Evolutionary conservation across 2,329 filamentous ascomycete species (phyloP), one percentile per base, ranked within the genome.

Genomic region (Lachnellula occidentalis): DNA sequence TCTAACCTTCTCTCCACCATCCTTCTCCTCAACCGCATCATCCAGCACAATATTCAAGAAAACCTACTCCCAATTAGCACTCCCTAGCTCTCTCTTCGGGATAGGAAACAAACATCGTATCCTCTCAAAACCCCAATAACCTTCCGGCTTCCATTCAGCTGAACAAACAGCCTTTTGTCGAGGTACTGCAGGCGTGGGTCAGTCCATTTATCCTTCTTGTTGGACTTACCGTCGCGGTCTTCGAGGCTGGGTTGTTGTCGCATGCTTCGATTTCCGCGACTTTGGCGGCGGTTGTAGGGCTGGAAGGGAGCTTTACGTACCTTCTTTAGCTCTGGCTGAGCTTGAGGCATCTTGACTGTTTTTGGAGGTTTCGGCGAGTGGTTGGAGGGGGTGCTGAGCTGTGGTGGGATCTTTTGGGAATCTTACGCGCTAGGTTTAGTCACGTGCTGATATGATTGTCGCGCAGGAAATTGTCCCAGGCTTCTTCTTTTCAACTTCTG

Each of bases 291-390:
- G 27, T 19, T 54, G 39, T 42, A 57, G 36, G 41, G 39, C 17
- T 31, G 43, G 19, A 55, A 51, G 9, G 43, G 59, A 54, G 48
- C 50, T 51, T 34, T 45, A 70, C 70, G 56, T 75, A 95, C 94
- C 85, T 97, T 99, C 78, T 97, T 99, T 61, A 99, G 83, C 78
- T 99, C 95, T 67, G 94, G 94, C 77, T 97, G 94, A 72, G 94
- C 92, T 85, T 95, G 92, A 77, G 94, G 90, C 94, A 99, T 99
- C 64, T 79, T 69, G 64, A 62, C 49, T 31, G 46, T 56, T 56
- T 62, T 47, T 34, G 39, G 31, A 27, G 51, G 24, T 41, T 55
- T 57, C 41, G 47, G 43, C 24, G 53, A 43, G 51, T 51, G 5
- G 34, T 42, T 43, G 39, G 19, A 45, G 48, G 24, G 22, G 21